Base-by-base conservation (phyloP, 2,329 filamentous ascomycete species). In the Paracorniculantispora psalliotae region DNA sequence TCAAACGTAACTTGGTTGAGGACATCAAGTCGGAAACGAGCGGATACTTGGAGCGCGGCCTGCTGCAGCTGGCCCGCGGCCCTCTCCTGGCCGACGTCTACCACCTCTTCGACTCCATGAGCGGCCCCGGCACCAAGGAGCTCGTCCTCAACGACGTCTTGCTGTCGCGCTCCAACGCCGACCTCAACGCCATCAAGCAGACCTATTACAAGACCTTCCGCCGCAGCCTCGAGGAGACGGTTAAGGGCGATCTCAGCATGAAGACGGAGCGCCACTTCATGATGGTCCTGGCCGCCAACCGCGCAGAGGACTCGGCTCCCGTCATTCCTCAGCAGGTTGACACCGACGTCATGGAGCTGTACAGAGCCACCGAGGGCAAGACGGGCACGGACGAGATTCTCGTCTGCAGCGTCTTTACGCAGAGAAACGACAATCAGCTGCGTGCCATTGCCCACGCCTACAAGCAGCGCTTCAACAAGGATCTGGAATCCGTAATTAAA, bases 251-350 rank as follows among this genome's bases (percentile, higher is more conserved):
- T 65, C 77, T 97, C 21, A 93, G 89, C 64, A 83, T 90, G 72
- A 94, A 94, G 75, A 97, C 93, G 0, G 87, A 92, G 71, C 79
- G 86, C 21, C 86, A 97, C 66, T 97, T 96, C 75, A 77, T 89
- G 71, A 89, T 94, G 73, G 87, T 96, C 25, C 78, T 96, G 43
- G 80, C 84, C 33, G 91, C 87, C 2, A 84, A 81, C 52, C 84
- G 92, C 41, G 83, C 86, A 39, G 92, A 97, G 69, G 92, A 97
- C 63, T 85, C 85, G 2, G 80, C 83, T 0, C 91, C 90, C 0
- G 81, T 94, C 2, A 81, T 87, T 52, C 89, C 87, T 19, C 83
- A 88, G 61, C 81, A 90, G 59, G 82, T 92, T 49, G 89, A 96
- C 51, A 79, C 82, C 52, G 91, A 96, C 65, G 88, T 91, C 1